These are phyloP conservation scores for Colletotrichum ledebouriae DNA, from an alignment of 2,329 filamentous ascomycete genomes.

Conservation along the genomic window DNA sequence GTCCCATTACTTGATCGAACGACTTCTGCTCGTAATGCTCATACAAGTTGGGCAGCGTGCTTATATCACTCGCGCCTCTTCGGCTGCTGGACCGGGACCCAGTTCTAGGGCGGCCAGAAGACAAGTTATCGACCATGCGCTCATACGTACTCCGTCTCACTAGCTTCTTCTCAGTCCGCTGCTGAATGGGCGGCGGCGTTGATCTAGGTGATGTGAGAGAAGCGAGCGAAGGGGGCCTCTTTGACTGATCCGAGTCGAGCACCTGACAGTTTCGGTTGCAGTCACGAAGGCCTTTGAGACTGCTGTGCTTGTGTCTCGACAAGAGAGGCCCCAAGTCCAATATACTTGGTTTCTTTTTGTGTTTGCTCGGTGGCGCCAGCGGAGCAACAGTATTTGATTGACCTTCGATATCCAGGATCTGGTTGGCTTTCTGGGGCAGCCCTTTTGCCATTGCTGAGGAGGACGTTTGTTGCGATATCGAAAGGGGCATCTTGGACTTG, in stretches of 20 bases:
- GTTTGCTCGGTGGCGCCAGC: conserved; percentile 47
- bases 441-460: conserved; percentile 71
- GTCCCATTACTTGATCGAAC: conserved; percentile 57
- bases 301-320: conserved; percentile 49
- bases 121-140: conserved; percentile 23
- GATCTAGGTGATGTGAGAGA: conserved; percentile 52
- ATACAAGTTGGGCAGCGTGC: conserved; percentile 65
- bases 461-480: conserved; percentile 71
- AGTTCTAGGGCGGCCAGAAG: conserved; percentile 37
- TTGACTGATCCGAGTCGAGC: conserved; percentile 54
- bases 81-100: conserved; percentile 36
- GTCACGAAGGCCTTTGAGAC: conserved; percentile 43
- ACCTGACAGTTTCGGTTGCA: conserved; percentile 40
- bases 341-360: conserved; percentile 63
- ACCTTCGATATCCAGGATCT: conserved; percentile 62
- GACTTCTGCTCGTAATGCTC: conserved; percentile 71
- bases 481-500: conserved; percentile 66
- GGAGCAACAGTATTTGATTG: conserved; percentile 41
- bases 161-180: conserved; percentile 48
- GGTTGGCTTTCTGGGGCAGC: conserved; percentile 61
- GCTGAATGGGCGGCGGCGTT: conserved; percentile 46
- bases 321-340: conserved; percentile 64
- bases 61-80: conserved; percentile 44
- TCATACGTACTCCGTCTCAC: conserved; percentile 55
- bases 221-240: conserved; percentile 58